Evolutionary conservation across 495 filamentous ascomycete species (phyloP), one percentile per base, ranked within the genome.

Genomic region (Alectoria sarmentosa): DNA sequence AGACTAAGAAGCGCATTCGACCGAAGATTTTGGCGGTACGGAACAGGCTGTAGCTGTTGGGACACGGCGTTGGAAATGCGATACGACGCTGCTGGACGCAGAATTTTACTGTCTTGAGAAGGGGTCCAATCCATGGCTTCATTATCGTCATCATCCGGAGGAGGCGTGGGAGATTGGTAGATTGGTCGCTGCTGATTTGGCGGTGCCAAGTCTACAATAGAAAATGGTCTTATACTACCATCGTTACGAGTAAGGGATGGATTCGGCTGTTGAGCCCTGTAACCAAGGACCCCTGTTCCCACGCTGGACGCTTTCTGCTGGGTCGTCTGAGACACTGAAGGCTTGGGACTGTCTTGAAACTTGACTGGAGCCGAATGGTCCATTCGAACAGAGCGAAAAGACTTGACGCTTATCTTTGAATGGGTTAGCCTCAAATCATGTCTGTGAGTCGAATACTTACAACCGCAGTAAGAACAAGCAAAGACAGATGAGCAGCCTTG

Each of bases 41-140:
- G 79, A 39, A 79, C 76, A 38, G 81, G 75, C 32, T 79, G 67
- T 44, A 73, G 70, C 67, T 77, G 72, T 73, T 76, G 62, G 69
- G 67, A 58, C 66, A 72, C 39, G 72, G 66, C 44, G 72, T 69
- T 37, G 68, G 67, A 23, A 70, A 65, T 37, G 71, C 72, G 73
- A 60, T 74, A 28, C 30, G 34, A 75, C 71, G 69, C 71, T 79
- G 69, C 80, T 80, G 62, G 82, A 77, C 56, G 79, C 77, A 70
- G 61, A 34, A 23, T 36, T n/a, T 32, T 72, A 61, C 13, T 81
- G 59, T 30, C 81, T 72, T 59, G 82, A 15, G 86, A 85, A 4
- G 91, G 90, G 28, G 86, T 84, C 91, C 91, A 96, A 65, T 96
- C 91, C 91, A 96, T 96, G 17, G 55, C 54, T 59, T 78, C 75